Evolutionary conservation across 352 stramenopile species (phyloP).

Genomic region (Pythium graminicola): DNA sequence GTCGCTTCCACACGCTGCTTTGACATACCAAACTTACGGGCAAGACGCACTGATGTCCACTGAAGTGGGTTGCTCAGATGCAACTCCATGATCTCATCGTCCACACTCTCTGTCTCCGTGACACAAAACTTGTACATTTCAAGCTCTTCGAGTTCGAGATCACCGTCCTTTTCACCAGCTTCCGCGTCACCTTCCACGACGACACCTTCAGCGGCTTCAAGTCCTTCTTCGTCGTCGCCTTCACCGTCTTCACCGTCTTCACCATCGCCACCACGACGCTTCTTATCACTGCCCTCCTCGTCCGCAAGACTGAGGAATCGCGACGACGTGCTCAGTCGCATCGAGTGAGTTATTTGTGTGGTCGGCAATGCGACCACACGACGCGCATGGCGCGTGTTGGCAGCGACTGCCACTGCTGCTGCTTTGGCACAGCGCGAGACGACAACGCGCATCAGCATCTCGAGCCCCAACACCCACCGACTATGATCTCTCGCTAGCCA

Average conservation of each 20-base stretch:
- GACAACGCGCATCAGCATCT: slow-evolving; percentile 22
- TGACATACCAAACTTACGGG: slow-evolving; percentile 62
- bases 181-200: slow-evolving; percentile 23
- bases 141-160: slow-evolving; percentile 59
- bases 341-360: too few relatives aligned
- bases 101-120: slow-evolving; percentile 59
- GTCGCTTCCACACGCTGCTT: slow-evolving; percentile 76
- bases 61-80: slow-evolving; percentile 84
- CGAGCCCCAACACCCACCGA: background rate
- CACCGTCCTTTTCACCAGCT: slow-evolving; percentile 48
- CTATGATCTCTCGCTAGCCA: slow-evolving; percentile 16
- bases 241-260: slow-evolving; percentile 14
- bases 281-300: slow-evolving; percentile 35
- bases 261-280: slow-evolving; percentile 9
- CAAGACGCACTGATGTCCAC: slow-evolving; percentile 81
- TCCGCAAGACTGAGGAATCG: slow-evolving; percentile 71
- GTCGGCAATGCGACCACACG: too few relatives aligned
- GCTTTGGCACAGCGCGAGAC: slow-evolving; percentile 26
- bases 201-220: slow-evolving; percentile 22
- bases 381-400: slow-evolving; percentile 6
- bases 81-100: slow-evolving; percentile 70
- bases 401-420: slow-evolving; percentile 6
- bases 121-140: slow-evolving; percentile 73
- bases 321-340: slow-evolving; percentile 46
- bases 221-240: slow-evolving; percentile 17